phyloP scores from a whole-genome alignment of 768 basidiomycete genomes.

The Xerocomellus intermedius region DNA sequence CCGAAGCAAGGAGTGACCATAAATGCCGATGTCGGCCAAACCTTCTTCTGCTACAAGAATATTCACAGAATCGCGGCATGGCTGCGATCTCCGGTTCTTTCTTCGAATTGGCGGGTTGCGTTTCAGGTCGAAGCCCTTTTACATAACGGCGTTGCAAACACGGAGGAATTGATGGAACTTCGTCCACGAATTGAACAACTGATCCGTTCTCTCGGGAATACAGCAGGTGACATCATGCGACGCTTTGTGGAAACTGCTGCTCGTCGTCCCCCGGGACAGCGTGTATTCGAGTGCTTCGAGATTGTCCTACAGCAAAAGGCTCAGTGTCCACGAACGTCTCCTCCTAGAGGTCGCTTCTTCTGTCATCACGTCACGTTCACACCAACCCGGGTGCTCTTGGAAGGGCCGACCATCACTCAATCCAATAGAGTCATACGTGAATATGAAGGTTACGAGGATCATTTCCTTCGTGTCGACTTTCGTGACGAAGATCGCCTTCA shows the following conservation, averaged over 20 bases:
- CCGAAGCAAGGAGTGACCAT: constrained; percentile 38
- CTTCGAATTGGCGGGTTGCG: constrained; percentile 54
- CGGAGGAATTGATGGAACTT: constrained; percentile 52
- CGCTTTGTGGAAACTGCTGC: constrained; percentile 51
- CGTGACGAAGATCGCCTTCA: constrained; percentile 79
- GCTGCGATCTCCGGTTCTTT: constrained; percentile 42
- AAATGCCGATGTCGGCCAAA: constrained; percentile 43
- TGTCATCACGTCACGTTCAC: constrained; percentile 77
- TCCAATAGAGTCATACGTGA: constrained; percentile 79
- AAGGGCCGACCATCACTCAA: constrained; percentile 73
- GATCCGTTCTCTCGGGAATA: constrained; percentile 31
- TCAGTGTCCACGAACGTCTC: constrained; percentile 14
- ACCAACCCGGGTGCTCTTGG: constrained; percentile 69
- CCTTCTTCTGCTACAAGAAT: constrained; percentile 50
- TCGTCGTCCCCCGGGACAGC: constrained; percentile 42
- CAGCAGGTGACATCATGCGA: constrained; percentile 51
- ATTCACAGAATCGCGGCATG: constrained; percentile 46
- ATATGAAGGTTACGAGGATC: constrained; percentile 56
- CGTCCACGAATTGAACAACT: constrained; percentile 44
- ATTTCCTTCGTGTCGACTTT: constrained; percentile 82
- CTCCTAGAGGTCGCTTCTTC: constrained; percentile 46
- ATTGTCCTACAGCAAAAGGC: constrained; percentile 27
- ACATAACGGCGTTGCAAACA: constrained; percentile 59
- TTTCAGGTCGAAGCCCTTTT: constrained; percentile 78
- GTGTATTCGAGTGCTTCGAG: constrained; percentile 46